A percentile compares a stretch with the other conserved stretches of the same genome.
These are phyloP conservation scores for Fistulifera solaris DNA, from an alignment of 108 stramenopile genomes.

Conservation along the genomic window DNA sequence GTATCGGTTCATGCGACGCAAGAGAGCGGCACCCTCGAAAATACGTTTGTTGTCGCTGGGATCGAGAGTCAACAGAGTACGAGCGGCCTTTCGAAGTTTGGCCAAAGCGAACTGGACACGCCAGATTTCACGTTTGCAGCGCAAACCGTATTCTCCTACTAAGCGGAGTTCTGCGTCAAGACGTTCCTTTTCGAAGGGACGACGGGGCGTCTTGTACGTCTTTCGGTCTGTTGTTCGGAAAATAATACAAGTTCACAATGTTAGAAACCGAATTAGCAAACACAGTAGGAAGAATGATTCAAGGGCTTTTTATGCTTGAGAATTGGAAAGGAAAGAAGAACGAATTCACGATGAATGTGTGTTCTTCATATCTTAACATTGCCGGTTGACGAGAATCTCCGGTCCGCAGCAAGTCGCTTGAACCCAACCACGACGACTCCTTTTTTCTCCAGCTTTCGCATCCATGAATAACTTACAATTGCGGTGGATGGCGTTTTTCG, in stretches of 20 bases:
- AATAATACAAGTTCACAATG: no score
- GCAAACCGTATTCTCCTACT: constrained; percentile 99
- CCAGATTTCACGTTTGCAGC: constrained; percentile 99
- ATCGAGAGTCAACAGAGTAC: constrained; percentile 93
- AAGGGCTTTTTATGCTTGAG: no score
- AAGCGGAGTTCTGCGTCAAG: constrained; percentile 96
- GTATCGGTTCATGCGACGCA: constrained; percentile 95
- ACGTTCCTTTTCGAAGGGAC: constrained; percentile 99
- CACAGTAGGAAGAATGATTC: no score
- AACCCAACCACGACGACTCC: no score
- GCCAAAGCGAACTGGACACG: constrained; percentile 97
- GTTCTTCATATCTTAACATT: no score
- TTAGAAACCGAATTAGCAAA: no score
- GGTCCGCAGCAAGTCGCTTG: neutral
- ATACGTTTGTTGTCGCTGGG: constrained; percentile 95
- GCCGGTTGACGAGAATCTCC: no score
- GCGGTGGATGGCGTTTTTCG: constrained; percentile 45
- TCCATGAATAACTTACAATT: constrained; percentile 34
- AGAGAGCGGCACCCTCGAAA: constrained; percentile 97
- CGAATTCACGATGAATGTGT: no score
- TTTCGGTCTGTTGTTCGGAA: constrained; percentile 69
- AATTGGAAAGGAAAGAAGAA: no score
- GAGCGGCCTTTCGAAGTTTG: constrained; percentile 99
- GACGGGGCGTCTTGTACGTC: constrained; percentile 97
- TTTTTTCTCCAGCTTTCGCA: neutral